Evolutionary conservation across 345 rosid species (phyloP).

Genomic region (Brassica nigra): DNA sequence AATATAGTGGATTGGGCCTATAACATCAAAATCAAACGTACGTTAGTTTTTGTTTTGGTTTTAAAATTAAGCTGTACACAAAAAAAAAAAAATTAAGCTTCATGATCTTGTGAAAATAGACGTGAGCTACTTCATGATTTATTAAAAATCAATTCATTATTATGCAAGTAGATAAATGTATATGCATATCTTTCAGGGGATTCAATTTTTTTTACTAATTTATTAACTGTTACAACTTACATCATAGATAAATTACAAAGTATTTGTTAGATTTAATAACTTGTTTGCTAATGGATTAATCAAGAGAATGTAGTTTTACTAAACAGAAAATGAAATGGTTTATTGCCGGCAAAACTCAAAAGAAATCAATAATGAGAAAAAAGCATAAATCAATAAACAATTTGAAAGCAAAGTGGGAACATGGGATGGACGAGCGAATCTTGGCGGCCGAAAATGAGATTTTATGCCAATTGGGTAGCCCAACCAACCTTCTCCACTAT

Average conservation of each 20-base stretch:
- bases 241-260: not conserved
- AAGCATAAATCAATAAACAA: conserved; percentile 3
- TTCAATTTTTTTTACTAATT: not conserved
- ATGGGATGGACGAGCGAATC: conserved; percentile 35
- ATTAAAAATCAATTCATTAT: not conserved
- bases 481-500: conserved; percentile 29
- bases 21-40: not conserved
- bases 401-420: conserved; percentile 28
- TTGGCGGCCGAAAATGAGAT: conserved; percentile 29
- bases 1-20: conserved; percentile 7
- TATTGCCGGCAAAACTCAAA: conserved; percentile 32
- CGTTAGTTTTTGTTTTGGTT: not conserved
- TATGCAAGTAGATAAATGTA: not conserved
- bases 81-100: not conserved
- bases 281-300: not conserved
- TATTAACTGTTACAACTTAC: not conserved
- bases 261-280: not conserved
- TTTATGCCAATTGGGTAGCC: conserved; percentile 15
- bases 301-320: not conserved
- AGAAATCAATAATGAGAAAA: conserved; percentile 16
- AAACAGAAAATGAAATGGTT: not conserved
- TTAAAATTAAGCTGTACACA: not conserved
- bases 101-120: not conserved
- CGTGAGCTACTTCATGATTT: not conserved
- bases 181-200: not conserved